Conservation (phyloP, 179 eudicot species). For the Nepenthes alata region DNA sequence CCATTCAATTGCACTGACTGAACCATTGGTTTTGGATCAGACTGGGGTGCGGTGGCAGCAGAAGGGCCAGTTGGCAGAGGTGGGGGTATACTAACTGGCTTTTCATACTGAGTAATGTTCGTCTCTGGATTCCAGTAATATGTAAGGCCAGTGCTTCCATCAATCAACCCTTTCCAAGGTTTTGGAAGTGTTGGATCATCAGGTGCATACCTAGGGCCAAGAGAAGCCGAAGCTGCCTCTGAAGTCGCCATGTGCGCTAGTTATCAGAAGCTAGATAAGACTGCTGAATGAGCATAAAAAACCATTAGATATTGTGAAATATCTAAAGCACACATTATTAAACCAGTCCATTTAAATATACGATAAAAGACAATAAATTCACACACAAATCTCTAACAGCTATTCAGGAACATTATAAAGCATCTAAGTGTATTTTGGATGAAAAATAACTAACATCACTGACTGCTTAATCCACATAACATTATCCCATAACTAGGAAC, state of each 20-base stretch:
- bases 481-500: too few species aligned
- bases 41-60: constrained; percentile 32
- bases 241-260: constrained; percentile 44
- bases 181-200: constrained; percentile 91
- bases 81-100: constrained; percentile 36
- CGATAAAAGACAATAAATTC: too few species aligned
- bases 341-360: too few species aligned
- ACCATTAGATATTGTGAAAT: too few species aligned
- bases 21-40: constrained; percentile 28
- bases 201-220: constrained; percentile 69
- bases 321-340: too few species aligned
- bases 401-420: too few species aligned
- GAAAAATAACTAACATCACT: too few species aligned
- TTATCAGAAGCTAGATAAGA: constrained; percentile 5
- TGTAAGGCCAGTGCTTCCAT: constrained; percentile 73
- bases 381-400: too few species aligned
- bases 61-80: constrained; percentile 44
- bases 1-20: constrained; percentile 22
- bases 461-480: too few species aligned
- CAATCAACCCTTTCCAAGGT: constrained; percentile 94
- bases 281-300: too few species aligned
- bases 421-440: too few species aligned
- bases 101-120: constrained; percentile 86
- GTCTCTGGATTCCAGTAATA: constrained; percentile 98
- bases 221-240: constrained; percentile 50